A percentile compares a stretch with the other conserved stretches of the same genome.
These are phyloP conservation scores for Diaporthe capsici DNA, from an alignment of 2,329 filamentous ascomycete species.

Conservation along the genomic window DNA sequence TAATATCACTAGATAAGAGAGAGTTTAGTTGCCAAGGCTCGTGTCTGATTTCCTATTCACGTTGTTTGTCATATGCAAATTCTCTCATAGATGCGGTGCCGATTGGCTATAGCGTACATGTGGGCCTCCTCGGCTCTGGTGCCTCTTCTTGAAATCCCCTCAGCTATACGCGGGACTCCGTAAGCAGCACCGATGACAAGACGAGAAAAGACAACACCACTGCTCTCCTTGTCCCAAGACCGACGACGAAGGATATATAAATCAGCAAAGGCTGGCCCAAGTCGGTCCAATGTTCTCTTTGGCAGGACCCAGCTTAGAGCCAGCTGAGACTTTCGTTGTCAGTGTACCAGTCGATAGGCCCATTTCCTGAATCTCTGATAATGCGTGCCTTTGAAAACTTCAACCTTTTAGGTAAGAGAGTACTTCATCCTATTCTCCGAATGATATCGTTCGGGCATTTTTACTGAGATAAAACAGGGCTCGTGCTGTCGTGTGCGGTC, in stretches of 20 bases:
- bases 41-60: not conserved
- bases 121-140: not conserved
- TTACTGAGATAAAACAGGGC: not conserved
- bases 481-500: not conserved
- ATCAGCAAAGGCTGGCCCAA: not conserved
- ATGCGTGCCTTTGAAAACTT: not conserved
- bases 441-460: not conserved
- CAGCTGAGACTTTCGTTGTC: not conserved
- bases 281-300: not conserved
- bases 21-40: not conserved
- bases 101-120: not conserved
- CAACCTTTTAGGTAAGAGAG: not conserved
- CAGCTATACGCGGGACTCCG: not conserved
- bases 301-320: not conserved
- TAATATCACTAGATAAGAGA: not conserved
- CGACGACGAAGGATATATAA: not conserved
- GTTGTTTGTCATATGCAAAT: not conserved
- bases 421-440: not conserved
- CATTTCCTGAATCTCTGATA: not conserved
- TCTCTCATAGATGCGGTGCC: not conserved
- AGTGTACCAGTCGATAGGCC: not conserved
- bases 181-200: not conserved
- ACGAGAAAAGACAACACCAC: not conserved
- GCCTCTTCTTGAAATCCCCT: not conserved
- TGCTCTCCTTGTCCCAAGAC: too few relatives aligned